Conservation (phyloP, 2,329 filamentous ascomycete species). For the Gaeumannomyces sp. region DNA sequence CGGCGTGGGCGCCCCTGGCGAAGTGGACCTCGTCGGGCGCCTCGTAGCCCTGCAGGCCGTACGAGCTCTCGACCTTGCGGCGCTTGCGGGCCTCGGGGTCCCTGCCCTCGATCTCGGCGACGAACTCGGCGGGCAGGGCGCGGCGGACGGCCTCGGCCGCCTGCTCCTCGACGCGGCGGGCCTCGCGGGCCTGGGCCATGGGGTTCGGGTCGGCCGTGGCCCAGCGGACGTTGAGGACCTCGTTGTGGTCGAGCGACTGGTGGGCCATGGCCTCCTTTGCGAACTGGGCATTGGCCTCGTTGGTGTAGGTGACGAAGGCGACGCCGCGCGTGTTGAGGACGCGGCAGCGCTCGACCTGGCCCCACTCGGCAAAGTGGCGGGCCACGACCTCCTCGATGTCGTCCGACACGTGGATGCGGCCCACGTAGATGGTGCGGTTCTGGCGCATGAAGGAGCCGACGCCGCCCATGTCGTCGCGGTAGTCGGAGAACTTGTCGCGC, state of each 20-base stretch:
- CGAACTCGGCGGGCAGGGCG: conserved; percentile 81
- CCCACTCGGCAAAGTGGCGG: conserved; percentile 95
- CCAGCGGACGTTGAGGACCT: conserved; percentile 94
- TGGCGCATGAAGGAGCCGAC: conserved; percentile 90
- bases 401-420: conserved; percentile 89
- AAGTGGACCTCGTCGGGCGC: conserved; percentile 93
- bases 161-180: conserved; percentile 84
- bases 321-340: conserved; percentile 87
- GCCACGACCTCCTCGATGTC: conserved; percentile 96
- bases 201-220: conserved; percentile 95
- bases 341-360: conserved; percentile 78
- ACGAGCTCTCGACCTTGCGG: conserved; percentile 81
- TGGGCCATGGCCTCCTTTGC: conserved; percentile 95
- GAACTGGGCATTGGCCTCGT: conserved; percentile 84
- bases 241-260: conserved; percentile 82
- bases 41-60: conserved; percentile 86
- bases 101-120: conserved; percentile 88
- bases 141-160: conserved; percentile 87
- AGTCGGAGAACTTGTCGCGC: conserved; percentile 86
- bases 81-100: conserved; percentile 83
- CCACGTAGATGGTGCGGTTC: conserved; percentile 90
- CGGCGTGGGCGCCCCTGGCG: conserved; percentile 65
- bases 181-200: conserved; percentile 87
- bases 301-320: conserved; percentile 89
- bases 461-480: conserved; percentile 96